Conservation (phyloP, 768 basidiomycete genomes). For the Leccinellum luteum region DNA sequence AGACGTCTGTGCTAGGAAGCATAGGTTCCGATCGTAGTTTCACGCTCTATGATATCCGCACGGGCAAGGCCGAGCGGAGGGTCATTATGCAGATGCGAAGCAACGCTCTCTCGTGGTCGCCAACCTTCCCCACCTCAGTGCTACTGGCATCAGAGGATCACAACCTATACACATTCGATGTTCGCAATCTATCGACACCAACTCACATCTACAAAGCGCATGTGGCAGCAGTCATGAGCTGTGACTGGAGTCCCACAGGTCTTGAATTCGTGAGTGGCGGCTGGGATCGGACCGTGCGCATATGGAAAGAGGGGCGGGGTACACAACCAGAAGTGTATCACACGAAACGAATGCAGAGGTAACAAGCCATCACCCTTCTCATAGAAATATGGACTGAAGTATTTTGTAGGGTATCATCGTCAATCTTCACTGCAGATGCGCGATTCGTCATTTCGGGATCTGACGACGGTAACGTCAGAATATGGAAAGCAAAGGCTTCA, state of each 20-base stretch:
- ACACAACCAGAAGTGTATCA: slow-evolving; percentile 89
- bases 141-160: slow-evolving; percentile 98
- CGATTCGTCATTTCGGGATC: slow-evolving; percentile 89
- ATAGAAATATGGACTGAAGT: background rate
- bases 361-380: slow-evolving; percentile 29
- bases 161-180: slow-evolving; percentile 97
- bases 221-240: slow-evolving; percentile 93
- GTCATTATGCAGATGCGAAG: slow-evolving; percentile 93
- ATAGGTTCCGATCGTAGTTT: slow-evolving; percentile 95
- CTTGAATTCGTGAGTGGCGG: slow-evolving; percentile 94
- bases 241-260: slow-evolving; percentile 97
- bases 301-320: slow-evolving; percentile 89
- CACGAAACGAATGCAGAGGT: slow-evolving; percentile 99
- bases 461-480: slow-evolving; percentile 90
- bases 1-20: slow-evolving; percentile 92
- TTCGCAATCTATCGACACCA: slow-evolving; percentile 76
- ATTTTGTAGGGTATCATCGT: slow-evolving; percentile 71
- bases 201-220: slow-evolving; percentile 97
- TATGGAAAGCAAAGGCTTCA: slow-evolving; percentile 93
- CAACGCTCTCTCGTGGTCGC: slow-evolving; percentile 93
- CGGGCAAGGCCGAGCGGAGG: slow-evolving; percentile 91
- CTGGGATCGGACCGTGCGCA: slow-evolving; percentile 91
- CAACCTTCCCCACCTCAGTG: slow-evolving; percentile 87
- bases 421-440: slow-evolving; percentile 85
- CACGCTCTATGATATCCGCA: slow-evolving; percentile 93